A percentile compares a stretch with the other conserved stretches of the same genome.
Conservation (phyloP, 2,329 filamentous ascomycete species). For the Gremmenia infestans region DNA sequence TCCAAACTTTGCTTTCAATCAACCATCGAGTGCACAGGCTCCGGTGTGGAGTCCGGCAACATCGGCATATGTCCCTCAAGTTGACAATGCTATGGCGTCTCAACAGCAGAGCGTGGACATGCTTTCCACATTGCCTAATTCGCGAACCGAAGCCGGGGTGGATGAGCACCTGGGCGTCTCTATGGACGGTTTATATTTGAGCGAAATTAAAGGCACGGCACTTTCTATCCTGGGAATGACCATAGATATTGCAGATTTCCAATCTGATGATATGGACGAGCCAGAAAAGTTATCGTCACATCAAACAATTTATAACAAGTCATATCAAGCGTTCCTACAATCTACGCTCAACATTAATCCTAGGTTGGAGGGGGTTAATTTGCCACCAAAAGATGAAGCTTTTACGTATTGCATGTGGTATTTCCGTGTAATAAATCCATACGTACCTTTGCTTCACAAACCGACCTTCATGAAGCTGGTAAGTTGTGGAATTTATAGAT, state of each 20-base stretch:
- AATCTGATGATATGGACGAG: conserved; percentile 62
- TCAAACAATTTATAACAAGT: conserved; percentile 61
- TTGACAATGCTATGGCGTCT: background rate
- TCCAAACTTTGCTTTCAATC: conserved; percentile 16
- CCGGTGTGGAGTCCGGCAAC: conserved; percentile 16
- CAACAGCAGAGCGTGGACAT: conserved; percentile 22
- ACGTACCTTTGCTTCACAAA: conserved; percentile 72
- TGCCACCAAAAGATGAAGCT: conserved; percentile 61
- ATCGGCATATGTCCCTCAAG: conserved; percentile 7
- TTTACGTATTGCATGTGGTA: conserved; percentile 71
- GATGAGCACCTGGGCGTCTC: conserved; percentile 62
- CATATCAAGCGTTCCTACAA: conserved; percentile 64
- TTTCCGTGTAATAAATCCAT: conserved; percentile 66
- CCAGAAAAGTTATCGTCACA: conserved; percentile 38
- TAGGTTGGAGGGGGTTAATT: conserved; percentile 46
- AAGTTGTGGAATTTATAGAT: conserved; percentile 27
- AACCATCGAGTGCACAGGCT: conserved; percentile 5
- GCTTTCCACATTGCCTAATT: conserved; percentile 22
- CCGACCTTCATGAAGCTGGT: conserved; percentile 67
- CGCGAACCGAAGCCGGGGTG: conserved; percentile 36
- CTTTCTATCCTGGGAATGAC: conserved; percentile 76
- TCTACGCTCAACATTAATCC: conserved; percentile 59
- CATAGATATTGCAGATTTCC: conserved; percentile 71
- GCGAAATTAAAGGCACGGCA: conserved; percentile 69
- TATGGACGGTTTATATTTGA: conserved; percentile 58